Conservation (phyloP, 257 asterid species). For the Salvia hispanica region DNA sequence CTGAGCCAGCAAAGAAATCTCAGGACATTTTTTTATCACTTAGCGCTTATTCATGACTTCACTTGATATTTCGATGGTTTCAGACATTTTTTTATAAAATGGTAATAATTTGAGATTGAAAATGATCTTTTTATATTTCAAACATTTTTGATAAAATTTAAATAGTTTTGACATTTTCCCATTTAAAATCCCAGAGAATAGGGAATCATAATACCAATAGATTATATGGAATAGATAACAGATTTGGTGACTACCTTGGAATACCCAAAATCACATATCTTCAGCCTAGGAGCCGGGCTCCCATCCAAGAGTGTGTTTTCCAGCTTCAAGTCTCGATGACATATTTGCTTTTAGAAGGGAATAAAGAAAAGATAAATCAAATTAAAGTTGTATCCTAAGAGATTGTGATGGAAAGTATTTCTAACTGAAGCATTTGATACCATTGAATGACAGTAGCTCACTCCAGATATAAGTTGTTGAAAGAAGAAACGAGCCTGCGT, state of each 20-base stretch:
- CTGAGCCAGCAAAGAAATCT: no score
- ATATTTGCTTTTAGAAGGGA: constrained; percentile 36
- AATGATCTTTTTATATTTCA: no score
- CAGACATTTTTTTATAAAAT: no score
- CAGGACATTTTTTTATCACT: no score
- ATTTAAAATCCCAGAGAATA: neutral
- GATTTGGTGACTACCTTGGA: constrained; percentile 33
- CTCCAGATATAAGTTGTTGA: constrained; percentile 47
- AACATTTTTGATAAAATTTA: no score
- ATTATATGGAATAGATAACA: constrained; percentile 11
- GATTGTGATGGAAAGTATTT: constrained; percentile 2
- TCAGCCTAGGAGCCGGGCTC: constrained; percentile 45
- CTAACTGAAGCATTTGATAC: constrained; percentile 23
- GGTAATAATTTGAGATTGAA: no score
- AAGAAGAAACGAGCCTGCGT: constrained; percentile 72
- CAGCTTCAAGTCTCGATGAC: constrained; percentile 46
- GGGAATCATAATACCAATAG: neutral
- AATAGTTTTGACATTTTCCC: neutral
- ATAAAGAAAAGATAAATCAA: constrained; percentile 14
- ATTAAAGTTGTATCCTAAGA: constrained; percentile 3
- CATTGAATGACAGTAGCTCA: constrained; percentile 43
- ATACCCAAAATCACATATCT: constrained; percentile 47
- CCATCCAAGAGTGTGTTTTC: constrained; percentile 46
- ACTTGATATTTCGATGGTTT: no score
- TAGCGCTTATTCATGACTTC: no score